Base-by-base conservation (phyloP, 2,329 filamentous ascomycete genomes). In the Botryotinia convoluta region DNA sequence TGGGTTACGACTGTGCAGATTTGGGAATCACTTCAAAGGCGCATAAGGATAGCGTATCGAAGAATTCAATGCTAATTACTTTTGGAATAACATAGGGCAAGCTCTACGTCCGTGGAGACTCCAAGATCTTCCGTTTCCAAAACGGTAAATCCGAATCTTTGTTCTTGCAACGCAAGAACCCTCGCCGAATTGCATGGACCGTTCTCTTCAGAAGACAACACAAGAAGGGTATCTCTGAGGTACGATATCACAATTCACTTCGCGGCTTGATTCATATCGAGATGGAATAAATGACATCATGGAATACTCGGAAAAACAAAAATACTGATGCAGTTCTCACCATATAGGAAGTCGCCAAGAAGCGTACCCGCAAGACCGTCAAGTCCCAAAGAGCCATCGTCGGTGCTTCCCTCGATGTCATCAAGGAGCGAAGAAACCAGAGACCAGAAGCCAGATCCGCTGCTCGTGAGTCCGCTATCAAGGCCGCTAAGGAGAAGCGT, bases 151-250 rank as follows among this genome's bases (percentile, higher is more conserved):
- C 94, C 87, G 96, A 99, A 89, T 97, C 94, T 81, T 93, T 99
- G 81, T 99, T 99, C 92, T 93, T 98, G 82, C 96, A 99, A 91
- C 95, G 96, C 90, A 99, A 99, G 94, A 99, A 99, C 92, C 96
- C 96, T 85, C 95, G 96, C 87, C 94, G 95, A 85, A 98, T 99
- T 86, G 92, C 95, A 81, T 99, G 96, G 96, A 99, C 96, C 80
- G 92, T 95, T 82, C 93, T 99, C 79, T 99, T 93, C 93, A 92
- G 96, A 86, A 93, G 95, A 87, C 93, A 97, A 89, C 95, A 98
- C 92, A 96, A 95, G 90, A 99, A 99, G 94, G 96, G 96, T 92
- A 97, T 98, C 88, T 97, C 95, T 90, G 96, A 99, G 95, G 96
- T 98, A 92, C 88, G 92, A 85, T 71, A 75, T 72, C 22, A 29